A percentile compares a stretch with the other conserved stretches of the same genome.
Evolutionary conservation across 192 early-diverging fungal genomes (phyloP).

Genomic region (Geosiphon pyriformis): DNA sequence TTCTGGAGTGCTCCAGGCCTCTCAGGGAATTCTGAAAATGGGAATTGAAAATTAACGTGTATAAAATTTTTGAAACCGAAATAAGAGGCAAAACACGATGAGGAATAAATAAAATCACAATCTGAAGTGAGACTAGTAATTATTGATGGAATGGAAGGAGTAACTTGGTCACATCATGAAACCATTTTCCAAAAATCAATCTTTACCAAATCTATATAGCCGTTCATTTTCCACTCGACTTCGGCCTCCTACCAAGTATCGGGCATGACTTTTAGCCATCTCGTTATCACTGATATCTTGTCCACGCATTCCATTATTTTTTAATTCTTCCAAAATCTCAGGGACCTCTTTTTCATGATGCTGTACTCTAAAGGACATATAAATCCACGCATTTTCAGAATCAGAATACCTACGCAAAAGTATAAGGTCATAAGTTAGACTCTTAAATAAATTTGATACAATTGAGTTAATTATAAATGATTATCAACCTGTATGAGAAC

Average conservation of each 20-base stretch:
- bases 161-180: no score
- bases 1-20: slow-evolving; percentile 86
- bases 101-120: not conserved
- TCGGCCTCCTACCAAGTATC: slow-evolving; percentile 89
- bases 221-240: slow-evolving; percentile 75
- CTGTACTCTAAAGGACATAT: slow-evolving; percentile 80
- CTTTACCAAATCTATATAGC: slow-evolving; percentile 75
- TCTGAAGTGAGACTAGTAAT: not conserved
- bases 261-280: slow-evolving; percentile 93
- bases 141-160: not conserved
- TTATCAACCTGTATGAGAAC: slow-evolving; percentile 68
- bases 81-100: no score
- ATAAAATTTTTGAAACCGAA: no score
- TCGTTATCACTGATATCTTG: slow-evolving; percentile 89
- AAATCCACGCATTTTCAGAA: slow-evolving; percentile 75
- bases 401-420: slow-evolving; percentile 61
- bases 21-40: slow-evolving; percentile 94
- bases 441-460: not conserved
- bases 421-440: not conserved
- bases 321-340: slow-evolving; percentile 59
- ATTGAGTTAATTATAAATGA: not conserved
- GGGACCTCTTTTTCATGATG: slow-evolving; percentile 66
- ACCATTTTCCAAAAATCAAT: not conserved
- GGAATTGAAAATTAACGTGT: no score
- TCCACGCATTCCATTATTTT: slow-evolving; percentile 58